Evolutionary conservation across 1,139 yeast genomes (phyloP), one percentile per base, ranked within the genome.

Genomic region (Saccharomyces hybrid): DNA sequence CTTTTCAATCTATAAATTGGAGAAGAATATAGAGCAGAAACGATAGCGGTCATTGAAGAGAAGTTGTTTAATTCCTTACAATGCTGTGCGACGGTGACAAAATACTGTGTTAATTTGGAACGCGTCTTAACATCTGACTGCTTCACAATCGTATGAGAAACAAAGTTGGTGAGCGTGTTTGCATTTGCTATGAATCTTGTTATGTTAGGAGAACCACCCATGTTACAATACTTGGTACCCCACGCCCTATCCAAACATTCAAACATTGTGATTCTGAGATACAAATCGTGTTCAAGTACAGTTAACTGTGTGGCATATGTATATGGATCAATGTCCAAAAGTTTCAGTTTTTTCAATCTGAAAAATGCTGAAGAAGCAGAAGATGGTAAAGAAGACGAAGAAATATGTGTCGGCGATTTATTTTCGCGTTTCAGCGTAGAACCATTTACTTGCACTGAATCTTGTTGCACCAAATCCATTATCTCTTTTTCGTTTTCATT

Each of bases 31-130:
- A 91, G 74, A 0, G 96, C 96, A 47, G 96, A 86, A 29, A 89
- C 82, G 51, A 91, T 84, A 1, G 97, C 97, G 11, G 97, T 90
- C 95, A 91, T 87, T 12, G 95, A 84, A 6, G 95, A 86, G 66
- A 83, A 91, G 68, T 91, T 91, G 65, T 88, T 87, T 64, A 86
- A 75, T 56, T 78, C 80, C 27, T 89, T 78, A 65, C 96, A 84
- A 62, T 82, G 80, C 61, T 86, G 93, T 0, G 97, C 96, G 48
- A 88, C 88, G 49, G 78, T 80, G 51, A 91, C 86, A 68, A 89
- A 88, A 68, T 82, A 87, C 55, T 84, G 78, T 58, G 91, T 82
- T 9, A 83, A 73, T 52, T 78, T 82, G 2, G 88, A 90, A 61
- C 98, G 79, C 61, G 81, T 81, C 60, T 81, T 79, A 1, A 81